Percentiles rank a stretch among this genome's conserved stretches.
Conservation (phyloP, 208 protist species). For the Leishmania guyanensis region DNA sequence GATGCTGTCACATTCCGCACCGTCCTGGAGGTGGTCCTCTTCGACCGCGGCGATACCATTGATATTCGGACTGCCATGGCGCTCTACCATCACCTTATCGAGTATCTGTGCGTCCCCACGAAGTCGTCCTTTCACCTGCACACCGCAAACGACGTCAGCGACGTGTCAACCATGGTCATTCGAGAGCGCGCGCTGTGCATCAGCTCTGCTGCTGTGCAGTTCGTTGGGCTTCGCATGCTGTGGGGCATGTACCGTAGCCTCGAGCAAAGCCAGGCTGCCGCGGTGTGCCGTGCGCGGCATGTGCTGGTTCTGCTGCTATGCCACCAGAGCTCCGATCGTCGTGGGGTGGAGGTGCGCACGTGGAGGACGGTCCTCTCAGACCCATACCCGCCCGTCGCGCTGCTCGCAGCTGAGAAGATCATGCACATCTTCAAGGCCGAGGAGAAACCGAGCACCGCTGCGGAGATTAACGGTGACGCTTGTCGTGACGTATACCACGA, state of each 20-base stretch:
- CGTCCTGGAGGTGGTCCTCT: conserved; percentile 61
- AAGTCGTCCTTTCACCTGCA: conserved; percentile 34
- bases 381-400: conserved; percentile 56
- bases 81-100: conserved; percentile 58
- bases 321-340: conserved; percentile 22
- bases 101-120: conserved; percentile 50
- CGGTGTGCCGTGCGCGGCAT: conserved; percentile 64
- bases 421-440: conserved; percentile 26
- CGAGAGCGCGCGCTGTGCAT: conserved; percentile 42
- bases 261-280: conserved; percentile 35
- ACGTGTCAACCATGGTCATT: conserved; percentile 48
- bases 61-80: conserved; percentile 49
- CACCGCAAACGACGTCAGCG: conserved; percentile 9
- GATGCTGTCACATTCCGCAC: conserved; percentile 46
- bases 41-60: conserved; percentile 33
- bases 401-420: conserved; percentile 63
- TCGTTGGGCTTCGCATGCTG: conserved; percentile 55
- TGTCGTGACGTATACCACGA: conserved; percentile 24
- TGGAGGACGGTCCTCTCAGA: conserved; percentile 65
- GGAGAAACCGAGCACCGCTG: conserved; percentile 18
- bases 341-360: conserved; percentile 32
- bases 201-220: conserved; percentile 31
- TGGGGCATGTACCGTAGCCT: conserved; percentile 77
- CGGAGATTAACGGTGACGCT: conserved; percentile 13
- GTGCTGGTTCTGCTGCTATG: conserved; percentile 51